Evolutionary conservation across 208 protist genomes (phyloP).

Genomic region (Trypanosoma congolense): DNA sequence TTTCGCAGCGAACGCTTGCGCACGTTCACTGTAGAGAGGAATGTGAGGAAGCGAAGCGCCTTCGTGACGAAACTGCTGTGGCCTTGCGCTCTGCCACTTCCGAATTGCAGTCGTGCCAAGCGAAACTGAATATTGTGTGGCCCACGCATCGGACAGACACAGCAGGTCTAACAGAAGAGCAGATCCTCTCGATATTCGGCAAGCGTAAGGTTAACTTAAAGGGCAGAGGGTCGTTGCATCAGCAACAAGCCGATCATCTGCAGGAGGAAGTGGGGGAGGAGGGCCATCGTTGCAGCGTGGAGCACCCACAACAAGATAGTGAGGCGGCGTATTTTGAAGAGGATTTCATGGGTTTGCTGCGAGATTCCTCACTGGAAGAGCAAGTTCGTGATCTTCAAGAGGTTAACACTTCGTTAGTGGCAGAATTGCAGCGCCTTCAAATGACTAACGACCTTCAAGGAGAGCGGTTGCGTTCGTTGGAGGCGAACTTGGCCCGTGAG

Average conservation of each 20-base stretch:
- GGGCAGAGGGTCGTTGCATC: background rate
- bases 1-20: constrained; percentile 63
- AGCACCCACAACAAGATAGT: constrained; percentile 2
- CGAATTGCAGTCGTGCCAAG: constrained; percentile 47
- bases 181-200: constrained; percentile 60
- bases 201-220: constrained; percentile 20
- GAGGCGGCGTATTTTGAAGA: constrained; percentile 2
- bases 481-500: constrained; percentile 18
- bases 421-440: constrained; percentile 71
- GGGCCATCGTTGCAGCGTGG: too few species aligned
- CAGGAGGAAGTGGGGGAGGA: too few species aligned
- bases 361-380: constrained; percentile 35
- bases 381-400: constrained; percentile 74
- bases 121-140: constrained; percentile 83
- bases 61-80: constrained; percentile 49
- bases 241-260: too few species aligned
- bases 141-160: constrained; percentile 71
- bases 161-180: constrained; percentile 44
- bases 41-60: constrained; percentile 77
- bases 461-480: constrained; percentile 38
- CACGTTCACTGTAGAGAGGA: constrained; percentile 77
- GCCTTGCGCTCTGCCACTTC: constrained; percentile 35
- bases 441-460: constrained; percentile 69
- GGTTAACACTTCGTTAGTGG: constrained; percentile 63
- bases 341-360: constrained; percentile 13